Conservation (phyloP, 2,329 filamentous ascomycete species). For the Pestalotiopsis sp. region DNA sequence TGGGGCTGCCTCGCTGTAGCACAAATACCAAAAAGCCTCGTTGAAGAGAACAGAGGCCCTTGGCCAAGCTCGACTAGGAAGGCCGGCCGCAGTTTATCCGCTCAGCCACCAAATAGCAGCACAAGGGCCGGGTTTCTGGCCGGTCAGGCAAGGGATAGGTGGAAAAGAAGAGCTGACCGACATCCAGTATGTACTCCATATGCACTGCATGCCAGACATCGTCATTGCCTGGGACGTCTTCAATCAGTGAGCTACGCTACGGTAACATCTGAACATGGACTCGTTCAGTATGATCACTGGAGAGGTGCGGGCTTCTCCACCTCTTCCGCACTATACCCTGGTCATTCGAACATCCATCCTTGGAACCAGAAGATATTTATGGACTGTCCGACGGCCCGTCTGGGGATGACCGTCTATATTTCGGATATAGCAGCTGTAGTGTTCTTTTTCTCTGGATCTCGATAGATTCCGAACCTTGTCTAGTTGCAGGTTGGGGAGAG, state of each 20-base stretch:
- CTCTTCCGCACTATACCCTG: not conserved
- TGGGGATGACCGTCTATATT: not conserved
- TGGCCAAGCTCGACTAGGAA: not conserved
- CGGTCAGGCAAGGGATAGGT: not conserved
- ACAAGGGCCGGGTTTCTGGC: not conserved
- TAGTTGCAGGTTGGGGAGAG: not conserved
- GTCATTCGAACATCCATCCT: not conserved
- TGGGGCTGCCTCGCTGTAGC: not conserved
- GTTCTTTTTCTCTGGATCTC: not conserved
- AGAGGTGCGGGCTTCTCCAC: not conserved
- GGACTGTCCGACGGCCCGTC: not conserved
- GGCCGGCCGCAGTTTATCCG: not conserved
- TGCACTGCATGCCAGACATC: not conserved
- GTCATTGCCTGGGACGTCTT: not conserved
- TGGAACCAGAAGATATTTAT: not conserved
- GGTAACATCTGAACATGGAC: not conserved
- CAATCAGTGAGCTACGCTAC: not conserved
- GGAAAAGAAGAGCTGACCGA: not conserved
- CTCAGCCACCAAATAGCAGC: not conserved
- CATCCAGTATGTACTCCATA: not conserved
- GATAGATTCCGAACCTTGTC: not conserved
- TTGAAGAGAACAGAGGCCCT: not conserved
- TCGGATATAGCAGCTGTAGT: not conserved
- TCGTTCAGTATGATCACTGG: not conserved
- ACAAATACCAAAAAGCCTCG: not conserved